A percentile compares a stretch with the other conserved stretches of the same genome.
Evolutionary conservation across 202 grass and related monocot species (phyloP).

Genomic region (Bolboschoenoplectus hybrid): DNA sequence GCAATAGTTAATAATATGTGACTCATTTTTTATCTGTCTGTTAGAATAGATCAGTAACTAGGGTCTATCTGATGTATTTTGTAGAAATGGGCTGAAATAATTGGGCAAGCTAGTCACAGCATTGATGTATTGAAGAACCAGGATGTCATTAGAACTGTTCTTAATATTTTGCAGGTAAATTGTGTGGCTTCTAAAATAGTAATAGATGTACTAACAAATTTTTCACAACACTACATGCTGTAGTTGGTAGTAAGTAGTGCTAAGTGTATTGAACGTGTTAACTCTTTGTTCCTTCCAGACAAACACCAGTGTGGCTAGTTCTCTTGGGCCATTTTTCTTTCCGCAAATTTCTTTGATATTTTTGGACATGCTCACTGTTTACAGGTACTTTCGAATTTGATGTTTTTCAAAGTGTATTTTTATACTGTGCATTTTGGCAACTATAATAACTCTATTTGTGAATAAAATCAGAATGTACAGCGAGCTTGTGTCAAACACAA

Average conservation of each 20-base stretch:
- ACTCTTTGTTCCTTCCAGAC: slow-evolving; percentile 66
- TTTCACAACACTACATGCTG: neutral
- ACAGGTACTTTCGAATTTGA: slow-evolving; percentile 64
- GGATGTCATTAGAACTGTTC: slow-evolving; percentile 97
- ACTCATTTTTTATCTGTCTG: neutral
- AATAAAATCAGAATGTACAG: slow-evolving; percentile 90
- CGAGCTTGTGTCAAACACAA: slow-evolving; percentile 93
- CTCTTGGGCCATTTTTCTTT: slow-evolving; percentile 94
- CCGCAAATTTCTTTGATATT: slow-evolving; percentile 95
- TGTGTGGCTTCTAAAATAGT: neutral
- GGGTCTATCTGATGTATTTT: slow-evolving; percentile 39
- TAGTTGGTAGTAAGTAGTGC: neutral
- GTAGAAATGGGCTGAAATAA: slow-evolving; percentile 99
- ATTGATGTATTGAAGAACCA: slow-evolving; percentile 98
- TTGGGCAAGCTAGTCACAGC: slow-evolving; percentile 92
- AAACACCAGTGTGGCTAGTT: slow-evolving; percentile 89
- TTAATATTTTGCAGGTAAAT: slow-evolving; percentile 96
- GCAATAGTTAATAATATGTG: neutral
- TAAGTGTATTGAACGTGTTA: slow-evolving; percentile 34
- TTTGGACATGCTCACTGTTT: slow-evolving; percentile 96
- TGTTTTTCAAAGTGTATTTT: slow-evolving; percentile 2
- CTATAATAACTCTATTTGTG: slow-evolving; percentile 40
- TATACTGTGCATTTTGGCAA: neutral
- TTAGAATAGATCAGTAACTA: slow-evolving; percentile 39
- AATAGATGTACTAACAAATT: neutral